Evolutionary conservation across 257 asterid species (phyloP).

Genomic region (Cynanchum wilfordii): DNA sequence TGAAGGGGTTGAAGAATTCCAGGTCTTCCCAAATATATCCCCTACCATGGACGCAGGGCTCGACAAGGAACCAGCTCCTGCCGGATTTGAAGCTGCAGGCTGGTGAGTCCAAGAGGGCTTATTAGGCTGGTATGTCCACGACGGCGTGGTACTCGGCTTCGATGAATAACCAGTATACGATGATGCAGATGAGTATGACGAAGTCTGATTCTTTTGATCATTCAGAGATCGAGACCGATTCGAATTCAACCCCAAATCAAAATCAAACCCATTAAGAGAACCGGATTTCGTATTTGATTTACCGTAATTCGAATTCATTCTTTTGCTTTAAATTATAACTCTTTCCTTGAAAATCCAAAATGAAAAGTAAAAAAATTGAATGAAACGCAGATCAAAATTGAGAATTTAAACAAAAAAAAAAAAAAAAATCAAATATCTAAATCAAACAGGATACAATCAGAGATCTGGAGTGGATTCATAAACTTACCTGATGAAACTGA

Average conservation of each 20-base stretch:
- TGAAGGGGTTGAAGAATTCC: constrained; percentile 57
- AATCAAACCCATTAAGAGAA: constrained; percentile 57
- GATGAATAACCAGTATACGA: constrained; percentile 32
- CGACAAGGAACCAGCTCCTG: constrained; percentile 40
- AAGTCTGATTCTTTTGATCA: constrained; percentile 47
- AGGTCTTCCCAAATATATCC: constrained; percentile 81
- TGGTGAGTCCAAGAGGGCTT: constrained; percentile 80
- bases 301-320: constrained; percentile 74
- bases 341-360: background rate
- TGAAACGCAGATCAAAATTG: background rate
- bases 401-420: background rate
- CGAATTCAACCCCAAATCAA: constrained; percentile 73
- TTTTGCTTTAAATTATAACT: constrained; percentile 10
- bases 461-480: constrained; percentile 19
- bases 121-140: constrained; percentile 44
- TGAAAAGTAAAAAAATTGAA: background rate
- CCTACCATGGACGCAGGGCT: constrained; percentile 90
- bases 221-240: constrained; percentile 56
- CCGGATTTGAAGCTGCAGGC: constrained; percentile 44
- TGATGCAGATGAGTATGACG: constrained; percentile 33
- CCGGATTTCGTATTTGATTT: constrained; percentile 56
- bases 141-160: constrained; percentile 45
- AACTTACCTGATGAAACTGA: constrained; percentile 21
- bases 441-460: constrained; percentile 6
- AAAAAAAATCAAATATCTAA: background rate